Evolutionary conservation across 1,284 basidiomycete species (phyloP), one percentile per base, ranked within the genome.

Genomic region (Malassezia slooffiae): DNA sequence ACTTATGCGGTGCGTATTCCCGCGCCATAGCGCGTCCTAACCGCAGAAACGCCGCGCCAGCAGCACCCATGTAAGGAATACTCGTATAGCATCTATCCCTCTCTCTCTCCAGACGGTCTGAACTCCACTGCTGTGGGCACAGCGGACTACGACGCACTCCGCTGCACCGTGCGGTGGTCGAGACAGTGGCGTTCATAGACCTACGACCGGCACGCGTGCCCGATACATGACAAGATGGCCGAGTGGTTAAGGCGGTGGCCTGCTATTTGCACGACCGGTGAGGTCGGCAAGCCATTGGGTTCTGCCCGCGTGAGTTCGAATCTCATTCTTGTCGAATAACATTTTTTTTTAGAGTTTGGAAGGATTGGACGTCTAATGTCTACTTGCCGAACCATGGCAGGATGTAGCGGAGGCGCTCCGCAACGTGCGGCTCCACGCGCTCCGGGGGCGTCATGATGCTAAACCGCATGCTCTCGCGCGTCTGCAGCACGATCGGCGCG

Each of bases 391-490:
- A 62, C 62, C 62, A 66, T n/a, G 59, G 59, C 13, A 93, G 74
- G 57, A 95, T 75, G 71, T 75, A 93, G 11, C 78, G 74, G 38
- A 91, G 73, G 71, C 83, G 90, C 70, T 79, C 70, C 57, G 77
- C 74, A 53, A 85, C 80, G 54, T 80, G 79, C 13, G 75, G 74
- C 27, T 78, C 77, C 70, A 82, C 80, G 43, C 76, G 69, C 41
- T 74, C 75, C 5, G 76, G 74, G 29, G 76, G 74, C 13, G 87
- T 87, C 79, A 93, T 83, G 70, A 91, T 83, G 43, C 47, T 55
- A 34, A 55, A 60, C 32, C 40, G 38, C 64, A 67, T 68, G 33
- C 52, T 54, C 27, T 54, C 57, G 34, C 57, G 44, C 40, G 55
- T 52, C 0, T 15, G 31, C 43, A 43, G 54, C 16, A 59, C 39